These are phyloP conservation scores for Solanum pennellii DNA, from an alignment of 257 asterid species.

Conservation along the genomic window DNA sequence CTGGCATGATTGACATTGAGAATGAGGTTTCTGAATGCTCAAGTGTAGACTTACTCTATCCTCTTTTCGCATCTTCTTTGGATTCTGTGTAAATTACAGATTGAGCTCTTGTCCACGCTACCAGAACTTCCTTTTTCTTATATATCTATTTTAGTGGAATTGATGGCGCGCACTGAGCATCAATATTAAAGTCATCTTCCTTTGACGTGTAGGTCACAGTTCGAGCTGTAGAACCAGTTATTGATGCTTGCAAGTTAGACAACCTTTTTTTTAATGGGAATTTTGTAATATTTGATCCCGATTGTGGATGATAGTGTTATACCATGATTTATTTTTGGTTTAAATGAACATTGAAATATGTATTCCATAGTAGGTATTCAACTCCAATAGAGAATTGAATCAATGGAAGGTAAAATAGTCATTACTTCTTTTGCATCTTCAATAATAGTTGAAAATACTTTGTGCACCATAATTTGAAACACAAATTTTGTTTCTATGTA, in stretches of 20 bases:
- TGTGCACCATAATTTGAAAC: not conserved
- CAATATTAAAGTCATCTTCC: not conserved
- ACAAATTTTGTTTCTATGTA: not conserved
- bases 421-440: not conserved
- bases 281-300: not conserved
- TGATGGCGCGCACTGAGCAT: not conserved
- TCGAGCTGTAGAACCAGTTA: not conserved
- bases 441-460: not conserved
- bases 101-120: not conserved
- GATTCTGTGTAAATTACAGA: not conserved
- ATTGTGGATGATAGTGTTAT: not conserved
- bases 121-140: not conserved
- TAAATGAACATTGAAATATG: not conserved
- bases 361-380: not conserved
- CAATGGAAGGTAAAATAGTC: not conserved
- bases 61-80: not conserved
- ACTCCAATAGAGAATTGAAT: not conserved
- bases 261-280: not conserved
- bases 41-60: not conserved
- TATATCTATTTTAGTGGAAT: not conserved
- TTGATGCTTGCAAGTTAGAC: not conserved
- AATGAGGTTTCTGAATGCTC: not conserved
- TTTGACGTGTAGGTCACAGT: not conserved
- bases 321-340: not conserved
- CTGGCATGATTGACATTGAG: not conserved